Evolutionary conservation across 306 rosid species (phyloP).

Genomic region (Dicorynia guianensis): DNA sequence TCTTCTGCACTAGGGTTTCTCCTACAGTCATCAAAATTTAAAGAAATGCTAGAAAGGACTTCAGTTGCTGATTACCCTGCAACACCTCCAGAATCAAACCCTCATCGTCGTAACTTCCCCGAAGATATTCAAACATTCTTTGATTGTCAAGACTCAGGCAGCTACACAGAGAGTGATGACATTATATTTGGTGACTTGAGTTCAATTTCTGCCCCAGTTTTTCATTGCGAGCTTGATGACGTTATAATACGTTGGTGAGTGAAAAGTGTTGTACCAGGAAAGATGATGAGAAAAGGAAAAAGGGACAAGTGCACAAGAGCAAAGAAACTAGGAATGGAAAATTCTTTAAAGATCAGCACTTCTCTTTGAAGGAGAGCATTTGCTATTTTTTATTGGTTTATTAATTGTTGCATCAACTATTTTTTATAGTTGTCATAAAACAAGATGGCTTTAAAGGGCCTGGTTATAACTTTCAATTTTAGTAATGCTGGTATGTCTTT

Average conservation of each 20-base stretch:
- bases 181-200: constrained; percentile 69
- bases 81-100: constrained; percentile 39
- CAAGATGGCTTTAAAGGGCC: constrained; percentile 1
- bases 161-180: constrained; percentile 65
- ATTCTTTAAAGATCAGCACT: constrained; percentile 23
- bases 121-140: constrained; percentile 91
- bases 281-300: not conserved
- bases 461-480: not conserved
- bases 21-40: constrained; percentile 63
- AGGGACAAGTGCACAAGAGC: not conserved
- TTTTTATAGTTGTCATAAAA: not conserved
- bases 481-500: not conserved
- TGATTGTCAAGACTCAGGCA: constrained; percentile 60
- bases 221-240: constrained; percentile 67
- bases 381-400: constrained; percentile 1
- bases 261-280: not conserved
- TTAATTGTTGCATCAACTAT: not conserved
- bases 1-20: constrained; percentile 62
- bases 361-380: not conserved
- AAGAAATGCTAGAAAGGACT: constrained; percentile 67
- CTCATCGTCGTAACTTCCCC: constrained; percentile 67
- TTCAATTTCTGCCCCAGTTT: constrained; percentile 61
- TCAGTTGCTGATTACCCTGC: constrained; percentile 35
- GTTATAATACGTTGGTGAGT: not conserved
- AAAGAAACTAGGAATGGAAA: constrained; percentile 15